A percentile compares a stretch with the other conserved stretches of the same genome.
phyloP scores from a whole-genome alignment of 2,329 filamentous ascomycete species.

The Raffaelea arxii region DNA sequence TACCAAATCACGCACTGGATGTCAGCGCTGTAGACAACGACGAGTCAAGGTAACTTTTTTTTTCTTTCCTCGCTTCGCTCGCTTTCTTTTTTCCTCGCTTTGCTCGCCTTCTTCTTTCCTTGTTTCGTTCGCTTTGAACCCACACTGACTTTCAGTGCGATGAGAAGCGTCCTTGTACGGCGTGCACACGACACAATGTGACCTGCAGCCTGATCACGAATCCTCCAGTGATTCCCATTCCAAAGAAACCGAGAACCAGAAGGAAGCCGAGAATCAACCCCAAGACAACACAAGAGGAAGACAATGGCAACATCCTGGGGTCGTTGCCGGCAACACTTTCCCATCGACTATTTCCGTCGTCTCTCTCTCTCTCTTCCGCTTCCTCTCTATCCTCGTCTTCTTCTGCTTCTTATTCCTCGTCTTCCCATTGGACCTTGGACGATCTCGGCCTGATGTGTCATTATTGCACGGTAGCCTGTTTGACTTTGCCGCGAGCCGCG shows the following conservation, averaged over 20 bases:
- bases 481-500: slow-evolving; percentile 20
- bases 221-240: background rate
- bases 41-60: slow-evolving; percentile 11
- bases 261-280: too few relatives aligned
- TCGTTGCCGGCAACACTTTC: background rate
- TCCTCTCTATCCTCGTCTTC: background rate
- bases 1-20: slow-evolving; percentile 15
- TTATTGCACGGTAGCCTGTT: slow-evolving; percentile 15
- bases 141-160: slow-evolving; percentile 10
- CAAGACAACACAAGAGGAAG: too few relatives aligned
- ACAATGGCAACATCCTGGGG: background rate
- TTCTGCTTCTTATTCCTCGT: slow-evolving; percentile 6
- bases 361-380: background rate
- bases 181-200: slow-evolving; percentile 13
- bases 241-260: background rate
- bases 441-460: slow-evolving; percentile 26
- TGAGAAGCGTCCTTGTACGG: slow-evolving; percentile 14
- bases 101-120: background rate
- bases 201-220: slow-evolving; percentile 11
- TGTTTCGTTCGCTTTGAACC: background rate
- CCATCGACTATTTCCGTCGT: background rate
- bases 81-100: background rate
- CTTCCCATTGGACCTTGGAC: slow-evolving; percentile 23
- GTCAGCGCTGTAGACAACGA: slow-evolving; percentile 13
- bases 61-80: background rate